A percentile compares a stretch with the other conserved stretches of the same genome.
Conservation (phyloP, 176 grass and related monocot species). For the Coix lacrymajobi region DNA sequence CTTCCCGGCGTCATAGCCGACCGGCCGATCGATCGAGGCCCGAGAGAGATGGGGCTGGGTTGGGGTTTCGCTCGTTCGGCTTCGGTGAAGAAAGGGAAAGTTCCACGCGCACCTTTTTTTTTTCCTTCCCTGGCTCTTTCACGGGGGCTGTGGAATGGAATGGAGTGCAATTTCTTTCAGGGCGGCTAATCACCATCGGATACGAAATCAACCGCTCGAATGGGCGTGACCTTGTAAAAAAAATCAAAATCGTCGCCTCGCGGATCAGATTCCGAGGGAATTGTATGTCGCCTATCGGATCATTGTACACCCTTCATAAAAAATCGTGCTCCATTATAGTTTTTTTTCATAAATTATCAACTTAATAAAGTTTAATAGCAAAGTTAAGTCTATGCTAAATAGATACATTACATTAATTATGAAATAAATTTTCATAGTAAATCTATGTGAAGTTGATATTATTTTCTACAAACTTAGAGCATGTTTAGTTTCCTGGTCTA, state of each 20-base stretch:
- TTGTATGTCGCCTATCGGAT: neutral
- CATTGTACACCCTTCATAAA: neutral
- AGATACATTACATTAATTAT: too few species aligned
- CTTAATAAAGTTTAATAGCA: too few species aligned
- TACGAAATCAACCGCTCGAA: neutral
- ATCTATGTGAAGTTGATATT: too few species aligned
- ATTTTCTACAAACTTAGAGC: too few species aligned
- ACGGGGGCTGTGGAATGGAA: neutral
- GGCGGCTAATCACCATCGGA: neutral
- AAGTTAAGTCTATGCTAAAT: too few species aligned
- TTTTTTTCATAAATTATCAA: too few species aligned
- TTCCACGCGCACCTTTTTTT: neutral
- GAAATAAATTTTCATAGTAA: too few species aligned
- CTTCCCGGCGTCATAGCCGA: constrained; percentile 63
- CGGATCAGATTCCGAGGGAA: neutral
- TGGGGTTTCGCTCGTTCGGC: neutral
- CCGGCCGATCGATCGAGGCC: neutral
- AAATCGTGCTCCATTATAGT: too few species aligned
- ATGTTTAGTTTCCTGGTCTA: too few species aligned
- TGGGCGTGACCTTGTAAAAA: neutral
- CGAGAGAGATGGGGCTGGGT: neutral
- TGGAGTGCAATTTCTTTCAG: neutral
- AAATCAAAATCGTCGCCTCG: neutral
- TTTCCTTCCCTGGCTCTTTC: neutral
- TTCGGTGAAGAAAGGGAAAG: constrained; percentile 10